Percentiles rank a stretch among this genome's conserved stretches.
These are phyloP conservation scores for Clonostachys solani DNA, from an alignment of 2,329 filamentous ascomycete species.

Conservation along the genomic window DNA sequence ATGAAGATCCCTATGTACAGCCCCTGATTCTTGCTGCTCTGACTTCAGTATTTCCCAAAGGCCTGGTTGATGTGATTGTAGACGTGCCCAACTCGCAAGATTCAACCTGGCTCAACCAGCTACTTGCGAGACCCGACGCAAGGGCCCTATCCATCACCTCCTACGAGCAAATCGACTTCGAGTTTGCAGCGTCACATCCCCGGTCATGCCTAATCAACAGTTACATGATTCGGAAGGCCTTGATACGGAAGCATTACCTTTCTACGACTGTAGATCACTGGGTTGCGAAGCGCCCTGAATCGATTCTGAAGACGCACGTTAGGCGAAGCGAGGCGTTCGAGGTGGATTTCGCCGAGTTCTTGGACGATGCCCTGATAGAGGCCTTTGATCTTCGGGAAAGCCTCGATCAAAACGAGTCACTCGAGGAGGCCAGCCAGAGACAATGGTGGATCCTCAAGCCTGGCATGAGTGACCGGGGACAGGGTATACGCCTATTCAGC, in stretches of 20 bases:
- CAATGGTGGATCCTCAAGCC: conserved; percentile 99
- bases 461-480: conserved; percentile 93
- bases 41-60: conserved; percentile 50
- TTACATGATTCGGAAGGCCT: conserved; percentile 91
- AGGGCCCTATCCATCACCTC: conserved; percentile 72
- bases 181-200: conserved; percentile 61
- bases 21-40: conserved; percentile 78
- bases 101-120: conserved; percentile 21
- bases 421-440: conserved; percentile 28
- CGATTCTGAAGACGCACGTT: conserved; percentile 64
- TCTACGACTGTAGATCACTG: conserved; percentile 79
- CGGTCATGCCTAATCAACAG: conserved; percentile 71
- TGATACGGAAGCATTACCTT: conserved; percentile 95
- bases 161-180: conserved; percentile 87
- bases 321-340: conserved; percentile 84
- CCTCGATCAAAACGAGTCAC: conserved; percentile 42
- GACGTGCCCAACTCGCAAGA: conserved; percentile 23
- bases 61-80: conserved; percentile 50
- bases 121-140: conserved; percentile 28
- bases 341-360: conserved; percentile 92
- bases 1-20: conserved; percentile 86
- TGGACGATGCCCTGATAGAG: conserved; percentile 89
- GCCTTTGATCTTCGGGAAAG: conserved; percentile 82
- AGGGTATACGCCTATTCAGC: conserved; percentile 87
- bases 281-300: conserved; percentile 76